These are phyloP conservation scores for Agastache rugosa DNA, from an alignment of 257 asterid genomes.

Conservation along the genomic window DNA sequence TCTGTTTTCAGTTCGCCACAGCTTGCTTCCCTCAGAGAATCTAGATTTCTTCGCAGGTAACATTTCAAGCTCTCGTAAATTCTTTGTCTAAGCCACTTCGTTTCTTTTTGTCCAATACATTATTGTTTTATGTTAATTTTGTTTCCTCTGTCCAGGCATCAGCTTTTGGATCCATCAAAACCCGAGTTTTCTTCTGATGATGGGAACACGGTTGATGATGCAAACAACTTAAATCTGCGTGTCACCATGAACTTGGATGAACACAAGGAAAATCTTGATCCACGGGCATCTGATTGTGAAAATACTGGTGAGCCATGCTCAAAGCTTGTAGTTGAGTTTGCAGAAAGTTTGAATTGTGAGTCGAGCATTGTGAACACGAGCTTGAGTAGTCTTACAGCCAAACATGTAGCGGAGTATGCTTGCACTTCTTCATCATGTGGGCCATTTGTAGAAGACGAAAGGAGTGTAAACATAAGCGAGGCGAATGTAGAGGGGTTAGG, in stretches of 20 bases:
- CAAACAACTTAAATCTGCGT: conserved; percentile 32
- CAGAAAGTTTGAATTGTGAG: conserved; percentile 40
- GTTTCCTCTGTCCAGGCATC: conserved; percentile 59
- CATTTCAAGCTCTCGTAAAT: neutral
- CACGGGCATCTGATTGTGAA: conserved; percentile 44
- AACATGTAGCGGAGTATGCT: conserved; percentile 37
- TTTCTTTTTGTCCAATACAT: neutral
- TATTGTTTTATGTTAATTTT: neutral
- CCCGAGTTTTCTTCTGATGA: conserved; percentile 78
- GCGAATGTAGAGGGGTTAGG: conserved; percentile 39
- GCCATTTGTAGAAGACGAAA: conserved; percentile 42
- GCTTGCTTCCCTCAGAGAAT: conserved; percentile 54
- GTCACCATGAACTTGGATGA: conserved; percentile 34
- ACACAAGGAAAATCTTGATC: conserved; percentile 53
- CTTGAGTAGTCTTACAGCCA: conserved; percentile 39
- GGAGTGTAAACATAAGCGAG: conserved; percentile 36
- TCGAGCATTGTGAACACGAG: conserved; percentile 44
- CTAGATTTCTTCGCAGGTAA: conserved; percentile 75
- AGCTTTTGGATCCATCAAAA: conserved; percentile 69
- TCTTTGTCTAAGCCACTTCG: neutral
- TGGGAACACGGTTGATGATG: conserved; percentile 42
- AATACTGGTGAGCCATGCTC: conserved; percentile 45
- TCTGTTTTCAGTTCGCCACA: conserved; percentile 91
- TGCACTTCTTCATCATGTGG: conserved; percentile 46
- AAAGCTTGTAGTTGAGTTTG: conserved; percentile 48